These are phyloP conservation scores for Solanum corneliomulleri DNA, from an alignment of 257 asterid species.

Conservation along the genomic window DNA sequence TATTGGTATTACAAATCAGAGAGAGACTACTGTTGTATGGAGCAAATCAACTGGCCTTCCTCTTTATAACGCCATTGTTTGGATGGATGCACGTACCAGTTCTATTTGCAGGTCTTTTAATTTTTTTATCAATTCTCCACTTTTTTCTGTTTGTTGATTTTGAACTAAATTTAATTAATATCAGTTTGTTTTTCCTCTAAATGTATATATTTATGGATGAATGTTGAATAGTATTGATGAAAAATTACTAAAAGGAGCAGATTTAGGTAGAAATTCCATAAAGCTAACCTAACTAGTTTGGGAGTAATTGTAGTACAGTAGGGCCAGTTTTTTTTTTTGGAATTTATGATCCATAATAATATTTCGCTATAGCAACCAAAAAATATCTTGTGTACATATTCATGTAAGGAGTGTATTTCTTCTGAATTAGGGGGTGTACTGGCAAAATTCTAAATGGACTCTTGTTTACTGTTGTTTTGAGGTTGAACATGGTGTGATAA, in stretches of 20 bases:
- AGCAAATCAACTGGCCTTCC: constrained; percentile 90
- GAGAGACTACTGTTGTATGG: constrained; percentile 95
- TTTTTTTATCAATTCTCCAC: background rate
- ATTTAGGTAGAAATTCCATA: background rate
- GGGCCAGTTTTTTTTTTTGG: background rate
- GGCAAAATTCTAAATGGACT: background rate
- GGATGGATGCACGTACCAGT: constrained; percentile 97
- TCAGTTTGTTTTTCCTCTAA: background rate
- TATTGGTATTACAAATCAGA: constrained; percentile 92
- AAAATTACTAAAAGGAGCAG: background rate
- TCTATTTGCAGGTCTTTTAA: constrained; percentile 68
- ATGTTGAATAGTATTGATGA: background rate
- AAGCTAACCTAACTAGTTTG: background rate
- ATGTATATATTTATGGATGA: background rate
- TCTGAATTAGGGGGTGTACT: background rate
- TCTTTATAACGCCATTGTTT: constrained; percentile 87
- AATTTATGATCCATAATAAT: background rate
- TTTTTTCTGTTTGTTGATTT: background rate
- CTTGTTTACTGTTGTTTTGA: background rate
- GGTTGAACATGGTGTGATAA: background rate
- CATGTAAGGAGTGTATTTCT: background rate
- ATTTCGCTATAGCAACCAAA: background rate
- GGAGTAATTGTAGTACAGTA: background rate
- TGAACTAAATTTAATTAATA: background rate
- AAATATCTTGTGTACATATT: background rate